A percentile compares a stretch with the other conserved stretches of the same genome.
Conservation (phyloP, 192 early-diverging fungal genomes). For the Podochytrium sp. region DNA sequence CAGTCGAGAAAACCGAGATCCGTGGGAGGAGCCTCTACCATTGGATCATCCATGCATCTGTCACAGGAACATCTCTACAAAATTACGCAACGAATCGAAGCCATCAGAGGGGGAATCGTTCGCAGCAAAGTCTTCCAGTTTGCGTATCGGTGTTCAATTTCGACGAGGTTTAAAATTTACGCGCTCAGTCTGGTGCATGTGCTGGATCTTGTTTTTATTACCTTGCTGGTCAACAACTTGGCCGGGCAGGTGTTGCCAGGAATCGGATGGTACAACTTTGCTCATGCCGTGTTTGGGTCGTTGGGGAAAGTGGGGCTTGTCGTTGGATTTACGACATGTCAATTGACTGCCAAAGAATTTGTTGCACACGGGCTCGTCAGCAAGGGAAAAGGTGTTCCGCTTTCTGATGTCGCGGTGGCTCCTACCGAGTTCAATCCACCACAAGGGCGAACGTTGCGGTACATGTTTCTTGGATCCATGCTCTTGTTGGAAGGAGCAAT, state of each 20-base stretch:
- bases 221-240: background rate
- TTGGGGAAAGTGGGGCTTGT: conserved; percentile 11
- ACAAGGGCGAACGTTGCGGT: background rate
- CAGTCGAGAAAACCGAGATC: no score
- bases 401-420: background rate
- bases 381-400: conserved; percentile 1
- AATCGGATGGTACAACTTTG: conserved; percentile 6
- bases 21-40: no score
- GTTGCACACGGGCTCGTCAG: background rate
- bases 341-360: conserved; percentile 13
- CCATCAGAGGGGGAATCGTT: no score
- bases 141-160: background rate
- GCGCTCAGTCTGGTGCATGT: background rate
- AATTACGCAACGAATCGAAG: no score
- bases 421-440: background rate
- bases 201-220: conserved; percentile 6
- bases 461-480: background rate
- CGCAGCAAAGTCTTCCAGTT: background rate
- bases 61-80: no score
- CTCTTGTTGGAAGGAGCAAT: conserved; percentile 1
- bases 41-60: no score
- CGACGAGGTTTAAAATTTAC: conserved; percentile 19
- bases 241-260: background rate
- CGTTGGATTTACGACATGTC: background rate
- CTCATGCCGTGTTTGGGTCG: conserved; percentile 1